Evolutionary conservation across 495 filamentous ascomycete species (phyloP).

Genomic region (Pyronema domesticum): DNA sequence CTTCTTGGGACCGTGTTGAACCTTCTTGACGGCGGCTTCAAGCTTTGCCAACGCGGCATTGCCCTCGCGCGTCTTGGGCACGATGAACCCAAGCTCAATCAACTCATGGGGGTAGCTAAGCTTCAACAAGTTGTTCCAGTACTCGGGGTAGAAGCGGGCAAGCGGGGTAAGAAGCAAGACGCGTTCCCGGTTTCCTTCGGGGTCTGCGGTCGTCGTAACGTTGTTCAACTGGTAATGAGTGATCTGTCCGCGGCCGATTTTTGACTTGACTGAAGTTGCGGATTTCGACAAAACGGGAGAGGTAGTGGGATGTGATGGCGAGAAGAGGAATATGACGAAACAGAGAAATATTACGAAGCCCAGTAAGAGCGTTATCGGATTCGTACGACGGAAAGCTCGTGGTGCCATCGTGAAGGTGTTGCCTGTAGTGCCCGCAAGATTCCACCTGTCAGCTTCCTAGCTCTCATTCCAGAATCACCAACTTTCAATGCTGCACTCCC

Average conservation of each 20-base stretch:
- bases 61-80: slow-evolving; percentile 77
- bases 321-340: slow-evolving; percentile 30
- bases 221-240: slow-evolving; percentile 88
- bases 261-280: slow-evolving; percentile 34
- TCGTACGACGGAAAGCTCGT: slow-evolving; percentile 47
- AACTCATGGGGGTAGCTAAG: slow-evolving; percentile 82
- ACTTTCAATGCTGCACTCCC: too few relatives aligned
- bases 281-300: slow-evolving; percentile 39
- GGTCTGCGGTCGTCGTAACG: slow-evolving; percentile 59
- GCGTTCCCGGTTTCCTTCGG: slow-evolving; percentile 61
- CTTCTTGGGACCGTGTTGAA: slow-evolving; percentile 59
- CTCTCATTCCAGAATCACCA: neutral
- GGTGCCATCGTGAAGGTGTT: slow-evolving; percentile 21
- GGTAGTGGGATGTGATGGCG: slow-evolving; percentile 33
- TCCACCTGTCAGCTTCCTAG: neutral
- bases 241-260: slow-evolving; percentile 38
- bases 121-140: slow-evolving; percentile 86
- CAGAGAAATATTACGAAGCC: slow-evolving; percentile 52
- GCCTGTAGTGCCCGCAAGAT: neutral
- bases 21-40: slow-evolving; percentile 67
- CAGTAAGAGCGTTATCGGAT: slow-evolving; percentile 47
- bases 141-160: slow-evolving; percentile 76
- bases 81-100: slow-evolving; percentile 89
- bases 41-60: slow-evolving; percentile 63
- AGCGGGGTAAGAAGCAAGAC: slow-evolving; percentile 86